Percentiles rank a stretch among this genome's conserved stretches.
Conservation (phyloP, 148 eudicot species). For the Vaccinium darrowii region DNA sequence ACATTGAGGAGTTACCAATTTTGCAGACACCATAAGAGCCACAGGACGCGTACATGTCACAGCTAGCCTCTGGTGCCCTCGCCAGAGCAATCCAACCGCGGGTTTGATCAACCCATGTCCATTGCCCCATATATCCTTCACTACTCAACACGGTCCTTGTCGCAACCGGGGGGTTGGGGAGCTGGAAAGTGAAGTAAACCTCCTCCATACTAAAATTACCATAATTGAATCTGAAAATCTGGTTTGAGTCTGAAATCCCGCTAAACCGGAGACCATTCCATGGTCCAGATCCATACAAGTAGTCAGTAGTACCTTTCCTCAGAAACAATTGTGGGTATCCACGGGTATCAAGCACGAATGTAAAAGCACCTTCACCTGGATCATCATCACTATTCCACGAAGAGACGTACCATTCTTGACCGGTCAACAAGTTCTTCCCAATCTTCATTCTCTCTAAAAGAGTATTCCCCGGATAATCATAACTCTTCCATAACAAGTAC, state of each 20-base stretch:
- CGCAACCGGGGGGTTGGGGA: neutral
- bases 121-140: conserved; percentile 21
- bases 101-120: neutral
- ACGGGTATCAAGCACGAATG: neutral
- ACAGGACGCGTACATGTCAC: conserved; percentile 24
- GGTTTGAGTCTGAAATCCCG: conserved; percentile 2
- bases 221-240: neutral
- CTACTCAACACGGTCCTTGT: conserved; percentile 22
- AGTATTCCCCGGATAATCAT: conserved; percentile 20
- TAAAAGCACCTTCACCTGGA: conserved; percentile 6
- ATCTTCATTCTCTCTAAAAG: conserved; percentile 21
- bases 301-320: neutral
- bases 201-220: neutral
- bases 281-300: conserved; percentile 12
- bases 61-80: conserved; percentile 21
- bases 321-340: neutral
- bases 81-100: conserved; percentile 21
- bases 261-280: conserved; percentile 30
- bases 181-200: conserved; percentile 17
- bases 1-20: conserved; percentile 3
- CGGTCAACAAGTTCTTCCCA: conserved; percentile 19
- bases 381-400: conserved; percentile 30
- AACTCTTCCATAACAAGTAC: conserved; percentile 29
- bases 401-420: conserved; percentile 4
- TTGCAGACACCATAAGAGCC: conserved; percentile 25